A percentile compares a stretch with the other conserved stretches of the same genome.
These are phyloP conservation scores for Tulasnella sp. DNA, from an alignment of 768 basidiomycete genomes.

Conservation along the genomic window DNA sequence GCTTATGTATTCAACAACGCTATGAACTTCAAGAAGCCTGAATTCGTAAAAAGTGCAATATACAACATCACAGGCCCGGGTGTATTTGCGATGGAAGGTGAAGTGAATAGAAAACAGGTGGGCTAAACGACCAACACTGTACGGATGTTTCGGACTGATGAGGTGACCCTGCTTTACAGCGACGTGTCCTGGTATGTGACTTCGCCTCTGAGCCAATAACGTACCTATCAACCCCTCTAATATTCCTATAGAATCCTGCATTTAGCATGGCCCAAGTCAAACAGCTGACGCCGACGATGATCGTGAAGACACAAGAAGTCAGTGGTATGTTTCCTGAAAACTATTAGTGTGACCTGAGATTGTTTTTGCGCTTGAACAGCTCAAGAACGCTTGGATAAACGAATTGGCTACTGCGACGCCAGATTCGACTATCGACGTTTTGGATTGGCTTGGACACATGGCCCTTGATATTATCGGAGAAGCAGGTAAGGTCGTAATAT, in stretches of 20 bases:
- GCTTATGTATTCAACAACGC: neutral
- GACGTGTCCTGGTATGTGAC: no score
- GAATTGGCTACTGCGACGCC: neutral
- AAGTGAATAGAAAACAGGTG: slow-evolving; percentile 1
- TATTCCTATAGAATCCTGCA: neutral
- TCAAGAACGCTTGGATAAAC: no score
- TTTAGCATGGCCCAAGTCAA: slow-evolving; percentile 39
- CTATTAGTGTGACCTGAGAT: no score
- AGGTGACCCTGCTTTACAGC: no score
- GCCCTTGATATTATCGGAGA: slow-evolving; percentile 24
- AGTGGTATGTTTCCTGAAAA: neutral
- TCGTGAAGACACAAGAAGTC: slow-evolving; percentile 45
- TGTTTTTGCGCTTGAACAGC: no score
- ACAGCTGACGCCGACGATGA: slow-evolving; percentile 45
- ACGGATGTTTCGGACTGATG: no score
- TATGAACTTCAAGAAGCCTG: neutral
- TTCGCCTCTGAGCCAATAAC: no score
- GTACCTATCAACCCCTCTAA: neutral
- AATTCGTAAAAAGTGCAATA: neutral
- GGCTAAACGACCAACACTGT: neutral
- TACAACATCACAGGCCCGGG: neutral
- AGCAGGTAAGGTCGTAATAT: slow-evolving; percentile 16
- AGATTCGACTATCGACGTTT: neutral
- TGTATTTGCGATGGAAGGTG: neutral
- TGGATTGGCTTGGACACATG: slow-evolving; percentile 8